These are phyloP conservation scores for Diplodia mutila DNA, from an alignment of 2,329 filamentous ascomycete species.

Conservation along the genomic window DNA sequence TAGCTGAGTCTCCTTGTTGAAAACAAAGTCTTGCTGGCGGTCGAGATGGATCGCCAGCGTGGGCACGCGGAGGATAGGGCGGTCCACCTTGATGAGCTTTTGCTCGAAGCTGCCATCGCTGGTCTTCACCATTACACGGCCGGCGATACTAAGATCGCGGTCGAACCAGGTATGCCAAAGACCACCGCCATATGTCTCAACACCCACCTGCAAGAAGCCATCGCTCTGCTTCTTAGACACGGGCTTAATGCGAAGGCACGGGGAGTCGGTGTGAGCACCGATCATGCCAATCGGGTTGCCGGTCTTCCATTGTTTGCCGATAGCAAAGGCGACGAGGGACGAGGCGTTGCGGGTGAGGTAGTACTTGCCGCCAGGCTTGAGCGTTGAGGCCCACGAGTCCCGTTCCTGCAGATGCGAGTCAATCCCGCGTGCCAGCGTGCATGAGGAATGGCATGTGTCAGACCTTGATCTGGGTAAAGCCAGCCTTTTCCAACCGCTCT, in stretches of 20 bases:
- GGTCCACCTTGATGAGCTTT: slow-evolving; percentile 87
- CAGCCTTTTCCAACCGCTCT: slow-evolving; percentile 75
- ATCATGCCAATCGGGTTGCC: slow-evolving; percentile 92
- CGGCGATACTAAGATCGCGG: slow-evolving; percentile 87
- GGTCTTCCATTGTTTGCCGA: slow-evolving; percentile 87
- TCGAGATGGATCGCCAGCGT: slow-evolving; percentile 94
- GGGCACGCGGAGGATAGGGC: slow-evolving; percentile 87
- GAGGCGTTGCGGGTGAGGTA: slow-evolving; percentile 93
- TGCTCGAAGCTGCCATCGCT: slow-evolving; percentile 75
- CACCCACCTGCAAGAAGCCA: slow-evolving; percentile 91
- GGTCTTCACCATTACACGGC: slow-evolving; percentile 79
- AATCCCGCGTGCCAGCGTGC: slow-evolving; percentile 3
- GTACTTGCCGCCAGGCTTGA: slow-evolving; percentile 90
- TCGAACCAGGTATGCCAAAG: slow-evolving; percentile 99
- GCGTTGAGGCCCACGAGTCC: slow-evolving; percentile 79
- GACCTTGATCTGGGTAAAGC: slow-evolving; percentile 82
- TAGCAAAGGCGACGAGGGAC: slow-evolving; percentile 88
- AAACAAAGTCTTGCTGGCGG: slow-evolving; percentile 80
- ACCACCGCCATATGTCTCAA: slow-evolving; percentile 95
- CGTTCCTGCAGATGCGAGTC: slow-evolving; percentile 63
- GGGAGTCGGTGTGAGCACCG: slow-evolving; percentile 94
- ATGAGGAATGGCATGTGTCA: slow-evolving; percentile 20
- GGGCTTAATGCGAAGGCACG: slow-evolving; percentile 88
- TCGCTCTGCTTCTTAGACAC: slow-evolving; percentile 85
- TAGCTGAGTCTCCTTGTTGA: slow-evolving; percentile 96